Base-by-base conservation (phyloP, 2,329 filamentous ascomycete species). In the Rhinocladiella similis region DNA sequence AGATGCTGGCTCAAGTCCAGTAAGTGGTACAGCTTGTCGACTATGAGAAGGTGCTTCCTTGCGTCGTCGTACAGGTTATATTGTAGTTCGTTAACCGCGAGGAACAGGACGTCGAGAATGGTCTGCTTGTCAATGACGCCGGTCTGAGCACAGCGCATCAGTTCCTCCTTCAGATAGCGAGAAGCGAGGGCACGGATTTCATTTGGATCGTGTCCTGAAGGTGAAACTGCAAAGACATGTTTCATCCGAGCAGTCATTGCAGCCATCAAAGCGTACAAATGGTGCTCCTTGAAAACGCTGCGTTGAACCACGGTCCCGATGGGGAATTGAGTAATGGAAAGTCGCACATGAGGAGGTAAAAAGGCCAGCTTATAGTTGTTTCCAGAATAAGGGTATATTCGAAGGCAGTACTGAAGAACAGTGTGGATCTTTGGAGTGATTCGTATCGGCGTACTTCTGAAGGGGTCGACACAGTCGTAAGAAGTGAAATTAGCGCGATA, bases 331-430 rank as follows among this genome's bases (percentile, higher is more conserved):
- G 47, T 46, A 20, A 63, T 61, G 19, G 57, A 54, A 2, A 50
- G 46, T n/a, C 55, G 45, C 43, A 63, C 52, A 56, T 63, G 60
- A 6, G 18, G 14, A 25, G 60, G 60, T 35, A 63, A 36, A 46
- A 56, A 53, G 1, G 60, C 60, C 33, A 63, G 42, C 25, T 63
- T 63, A 51, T 60, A 63, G 38, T 63, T 63, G 50, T 63, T 63
- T 38, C 60, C 60, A 1, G 60, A 51, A 35, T 58, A 63, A 12
- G 57, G 18, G 25, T 63, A 63, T 13, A 63, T 56, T 22, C 48
- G 54, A 13, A 63, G 42, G 18, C 47, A 45, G 35, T 59, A 48
- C 38, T 63, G 57, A 25, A 63, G 50, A 9, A 63, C 56, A 13
- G 33, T 41, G 38, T 63, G 60, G n/a, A 63, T 58, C 25, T 56